Base-by-base conservation (phyloP, 108 stramenopile genomes). In the Fragilaria crotonensis region DNA sequence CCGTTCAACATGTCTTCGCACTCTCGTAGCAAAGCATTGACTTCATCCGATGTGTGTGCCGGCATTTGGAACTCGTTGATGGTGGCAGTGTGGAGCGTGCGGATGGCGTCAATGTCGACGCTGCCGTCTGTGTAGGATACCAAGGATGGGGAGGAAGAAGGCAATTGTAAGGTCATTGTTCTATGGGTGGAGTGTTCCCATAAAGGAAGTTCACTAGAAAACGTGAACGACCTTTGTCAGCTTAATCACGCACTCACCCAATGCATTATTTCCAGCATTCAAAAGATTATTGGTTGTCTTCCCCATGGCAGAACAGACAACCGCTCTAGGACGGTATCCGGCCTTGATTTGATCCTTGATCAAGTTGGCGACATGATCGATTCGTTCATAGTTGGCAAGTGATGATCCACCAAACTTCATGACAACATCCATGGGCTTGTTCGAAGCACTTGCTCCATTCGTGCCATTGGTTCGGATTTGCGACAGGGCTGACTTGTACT, bases 261-360 rank as follows among this genome's bases (percentile, higher is more conserved):
- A 64, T 0, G 97, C 97, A 60, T 91, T 89, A 54, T 95, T 90
- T 18, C 97, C 97, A 9, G 97, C 95, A 30, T 55, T 60, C 20
- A 96, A 64, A 18, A 98, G 59, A 19, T 84, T 71, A 60, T 96
- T 96, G 46, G 97, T 98, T 0, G 97, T 97, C 54, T 97, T 98
- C 19, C 97, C 97, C 97, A 98, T 98, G 63, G 97, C 97, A 19
- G 83, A 85, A 64, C 96, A 96, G 29, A 98, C 88, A 17, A 95
- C 89, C 32, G 89, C 81, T 9, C 74, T 49, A 5, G 78, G 87
- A 27, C 64, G 63, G 71, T 77, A 67, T 36, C 84, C 74, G 54
- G 63, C 53, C 30, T 62, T 60, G 33, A 95, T 93, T 52, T 93
- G 88, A 60, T 77, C 73, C 51, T 92, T 83, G 59, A 98, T 95